These are phyloP conservation scores for Buddleja alternifolia DNA, from an alignment of 257 asterid genomes.

Conservation along the genomic window DNA sequence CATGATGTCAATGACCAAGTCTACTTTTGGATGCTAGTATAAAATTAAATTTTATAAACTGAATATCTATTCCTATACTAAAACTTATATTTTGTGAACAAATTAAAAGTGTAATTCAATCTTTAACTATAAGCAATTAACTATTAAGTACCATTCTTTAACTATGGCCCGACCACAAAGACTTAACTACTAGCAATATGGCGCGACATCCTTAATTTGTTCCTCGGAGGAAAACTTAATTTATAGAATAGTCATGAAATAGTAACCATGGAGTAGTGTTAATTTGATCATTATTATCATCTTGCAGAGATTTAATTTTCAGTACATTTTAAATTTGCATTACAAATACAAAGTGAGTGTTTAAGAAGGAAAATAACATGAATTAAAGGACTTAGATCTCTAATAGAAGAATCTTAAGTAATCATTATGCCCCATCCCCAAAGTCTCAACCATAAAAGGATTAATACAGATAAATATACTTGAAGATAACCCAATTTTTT, in stretches of 20 bases:
- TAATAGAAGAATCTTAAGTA: conserved; percentile 34
- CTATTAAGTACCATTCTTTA: no score
- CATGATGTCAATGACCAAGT: no score
- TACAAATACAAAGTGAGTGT: conserved; percentile 18
- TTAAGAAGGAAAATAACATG: conserved; percentile 21
- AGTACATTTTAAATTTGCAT: conserved; percentile 8
- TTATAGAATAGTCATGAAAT: neutral
- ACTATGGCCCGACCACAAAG: no score
- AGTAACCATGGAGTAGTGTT: conserved; percentile 7
- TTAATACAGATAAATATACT: neutral
- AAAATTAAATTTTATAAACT: no score
- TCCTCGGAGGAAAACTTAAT: neutral
- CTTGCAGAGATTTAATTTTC: conserved; percentile 1
- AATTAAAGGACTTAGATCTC: conserved; percentile 31
- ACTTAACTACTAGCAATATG: no score
- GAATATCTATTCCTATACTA: no score
- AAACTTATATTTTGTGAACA: no score
- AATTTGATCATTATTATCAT: conserved; percentile 9
- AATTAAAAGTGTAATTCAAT: no score
- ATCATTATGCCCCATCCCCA: conserved; percentile 52
- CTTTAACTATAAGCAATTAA: no score
- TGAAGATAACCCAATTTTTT: neutral
- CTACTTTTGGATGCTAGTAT: no score
- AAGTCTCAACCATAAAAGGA: conserved; percentile 22
- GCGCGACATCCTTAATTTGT: neutral